Base-by-base conservation (phyloP, 805 yeast species). In the Hanseniaspora thailandica region DNA sequence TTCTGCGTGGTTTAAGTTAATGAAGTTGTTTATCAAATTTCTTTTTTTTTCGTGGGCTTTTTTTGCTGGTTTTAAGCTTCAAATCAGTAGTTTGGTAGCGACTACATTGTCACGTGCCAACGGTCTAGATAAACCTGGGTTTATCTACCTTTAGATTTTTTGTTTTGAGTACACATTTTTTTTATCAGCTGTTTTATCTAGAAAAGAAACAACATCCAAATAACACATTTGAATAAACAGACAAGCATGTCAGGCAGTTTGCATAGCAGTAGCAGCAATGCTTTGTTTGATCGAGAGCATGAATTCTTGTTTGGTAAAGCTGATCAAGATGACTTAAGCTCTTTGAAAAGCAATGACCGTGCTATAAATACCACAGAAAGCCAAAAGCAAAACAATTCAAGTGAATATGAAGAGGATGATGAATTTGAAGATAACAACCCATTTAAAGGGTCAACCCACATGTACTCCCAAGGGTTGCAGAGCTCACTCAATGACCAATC, bases 351-450 rank as follows among this genome's bases (percentile, higher is more conserved):
- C 12, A 15, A 28, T 8, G 23, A 17, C n/a, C 22, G 7, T n/a
- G 12, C 15, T 19, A 9, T 15, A 43, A 13, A 43, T n/a, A 43
- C 40, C n/a, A 46, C 10, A 22, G 15, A 44, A 22, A 46, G 43
- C 5, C 46, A 30, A 13, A 43, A 17, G 19, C 26, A n/a, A 15
- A 41, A 10, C 31, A 46, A 12, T 22, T 10, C 41, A 38, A 38
- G 41, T 19, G 41, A 22, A 22, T 6, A 12, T 22, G 47, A 45
- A 17, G 36, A 38, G 10, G 47, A 46, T 3, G 43, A 28, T 20
- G 51, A 46, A 19, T 70, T 66, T 52, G 71, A 68, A 49, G 70
- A 68, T 56, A 69, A 68, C 55, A 69, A 69, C 52, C 72, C 72
- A 1, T 69, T 68, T 54, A 58, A 64, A 10, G 72, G 72, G 1